Conservation (phyloP, 805 yeast species). For the Yarrowia divulgata region DNA sequence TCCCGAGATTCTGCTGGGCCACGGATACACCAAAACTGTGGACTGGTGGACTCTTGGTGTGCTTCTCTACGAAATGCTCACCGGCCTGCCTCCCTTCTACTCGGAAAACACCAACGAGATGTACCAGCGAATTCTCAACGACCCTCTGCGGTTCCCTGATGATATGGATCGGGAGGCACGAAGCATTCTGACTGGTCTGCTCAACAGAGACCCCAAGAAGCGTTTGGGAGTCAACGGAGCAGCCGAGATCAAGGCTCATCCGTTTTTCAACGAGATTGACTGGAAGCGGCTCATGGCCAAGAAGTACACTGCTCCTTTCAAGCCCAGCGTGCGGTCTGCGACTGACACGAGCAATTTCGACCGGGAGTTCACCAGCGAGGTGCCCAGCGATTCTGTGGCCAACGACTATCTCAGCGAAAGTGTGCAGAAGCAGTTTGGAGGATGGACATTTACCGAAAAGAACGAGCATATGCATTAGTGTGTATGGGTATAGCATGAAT, state of each 20-base stretch:
- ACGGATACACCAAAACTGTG: slow-evolving; percentile 93
- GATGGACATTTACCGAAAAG: slow-evolving; percentile 81
- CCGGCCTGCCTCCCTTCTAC: slow-evolving; percentile 96
- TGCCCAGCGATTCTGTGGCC: slow-evolving; percentile 94
- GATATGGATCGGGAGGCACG: slow-evolving; percentile 87
- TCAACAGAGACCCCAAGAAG: slow-evolving; percentile 83
- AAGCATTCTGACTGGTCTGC: slow-evolving; percentile 73
- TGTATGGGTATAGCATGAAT: slow-evolving; percentile 29
- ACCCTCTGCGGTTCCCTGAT: slow-evolving; percentile 86
- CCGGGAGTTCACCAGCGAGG: slow-evolving; percentile 82
- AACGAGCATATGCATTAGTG: slow-evolving; percentile 38
- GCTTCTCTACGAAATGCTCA: slow-evolving; percentile 90
- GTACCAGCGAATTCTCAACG: slow-evolving; percentile 92
- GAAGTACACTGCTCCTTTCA: slow-evolving; percentile 93
- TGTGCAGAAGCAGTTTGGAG: slow-evolving; percentile 98
- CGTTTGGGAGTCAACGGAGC: slow-evolving; percentile 85
- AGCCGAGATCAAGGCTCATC: slow-evolving; percentile 79
- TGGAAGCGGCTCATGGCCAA: slow-evolving; percentile 85
- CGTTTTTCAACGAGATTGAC: slow-evolving; percentile 86
- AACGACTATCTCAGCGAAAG: slow-evolving; percentile 90
- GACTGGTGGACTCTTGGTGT: slow-evolving; percentile 99
- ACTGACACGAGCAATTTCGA: slow-evolving; percentile 91
- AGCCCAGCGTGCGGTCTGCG: slow-evolving; percentile 85
- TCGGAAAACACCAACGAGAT: slow-evolving; percentile 91
- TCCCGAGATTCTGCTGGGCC: slow-evolving; percentile 88